A percentile compares a stretch with the other conserved stretches of the same genome.
phyloP scores from a whole-genome alignment of 2,329 filamentous ascomycete species.

The Botrytis deweyae region DNA sequence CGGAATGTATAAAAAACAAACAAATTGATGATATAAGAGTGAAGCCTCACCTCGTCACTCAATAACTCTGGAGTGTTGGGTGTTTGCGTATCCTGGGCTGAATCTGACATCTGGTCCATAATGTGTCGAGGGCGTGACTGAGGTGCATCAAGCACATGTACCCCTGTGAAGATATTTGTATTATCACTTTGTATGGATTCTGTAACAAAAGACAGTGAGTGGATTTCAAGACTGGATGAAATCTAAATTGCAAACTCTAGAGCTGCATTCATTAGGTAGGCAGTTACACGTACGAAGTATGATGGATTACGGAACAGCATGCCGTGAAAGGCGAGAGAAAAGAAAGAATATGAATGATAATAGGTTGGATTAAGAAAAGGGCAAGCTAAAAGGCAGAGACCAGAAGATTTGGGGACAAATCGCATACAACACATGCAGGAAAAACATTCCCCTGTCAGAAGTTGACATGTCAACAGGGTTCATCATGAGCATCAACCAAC shows the following conservation, averaged over 20 bases:
- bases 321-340: slow-evolving; percentile 15
- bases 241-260: slow-evolving; percentile 2
- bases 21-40: neutral
- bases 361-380: neutral
- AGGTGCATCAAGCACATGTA: slow-evolving; percentile 22
- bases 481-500: slow-evolving; percentile 8
- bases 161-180: slow-evolving; percentile 22
- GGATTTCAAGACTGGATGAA: slow-evolving; percentile 15
- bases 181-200: neutral
- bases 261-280: slow-evolving; percentile 8
- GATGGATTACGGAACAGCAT: neutral
- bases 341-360: slow-evolving; percentile 19
- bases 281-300: slow-evolving; percentile 17
- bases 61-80: slow-evolving; percentile 21
- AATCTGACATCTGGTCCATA: slow-evolving; percentile 20
- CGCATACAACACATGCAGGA: slow-evolving; percentile 22
- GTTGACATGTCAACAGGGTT: slow-evolving; percentile 19
- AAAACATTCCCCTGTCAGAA: slow-evolving; percentile 17
- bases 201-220: neutral
- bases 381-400: slow-evolving; percentile 1
- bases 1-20: neutral
- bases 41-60: slow-evolving; percentile 21
- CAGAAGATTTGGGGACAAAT: neutral
- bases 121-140: slow-evolving; percentile 12
- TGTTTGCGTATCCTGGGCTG: slow-evolving; percentile 18